Percentiles rank a stretch among this genome's conserved stretches.
Conservation (phyloP, 768 basidiomycete genomes). For the Amanita muscaria region DNA sequence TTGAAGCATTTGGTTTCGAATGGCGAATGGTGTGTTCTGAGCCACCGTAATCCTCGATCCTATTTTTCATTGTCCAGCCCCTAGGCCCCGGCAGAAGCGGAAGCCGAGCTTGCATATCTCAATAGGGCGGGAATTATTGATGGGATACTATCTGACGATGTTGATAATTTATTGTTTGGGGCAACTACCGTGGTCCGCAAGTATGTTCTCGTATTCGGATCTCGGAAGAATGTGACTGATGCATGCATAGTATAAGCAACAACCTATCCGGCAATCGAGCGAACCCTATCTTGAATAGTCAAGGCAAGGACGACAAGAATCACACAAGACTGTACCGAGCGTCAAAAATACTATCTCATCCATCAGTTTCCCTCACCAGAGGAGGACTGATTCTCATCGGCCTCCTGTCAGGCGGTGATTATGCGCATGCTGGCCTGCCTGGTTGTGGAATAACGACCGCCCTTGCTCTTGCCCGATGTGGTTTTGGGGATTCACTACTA, state of each 20-base stretch:
- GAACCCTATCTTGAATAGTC: conserved; percentile 53
- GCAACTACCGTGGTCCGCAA: conserved; percentile 79
- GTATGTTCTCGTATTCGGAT: conserved; percentile 31
- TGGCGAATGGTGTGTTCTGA: conserved; percentile 48
- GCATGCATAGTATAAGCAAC: conserved; percentile 58
- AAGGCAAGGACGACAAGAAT: conserved; percentile 68
- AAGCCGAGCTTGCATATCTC: conserved; percentile 86
- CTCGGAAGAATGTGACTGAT: too few relatives aligned
- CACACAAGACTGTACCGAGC: conserved; percentile 43
- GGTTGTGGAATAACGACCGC: conserved; percentile 67
- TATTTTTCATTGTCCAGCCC: conserved; percentile 21
- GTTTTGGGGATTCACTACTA: conserved; percentile 65
- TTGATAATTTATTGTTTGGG: conserved; percentile 88
- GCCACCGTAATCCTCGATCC: conserved; percentile 12
- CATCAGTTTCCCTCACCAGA: conserved; percentile 41
- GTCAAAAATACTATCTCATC: conserved; percentile 31
- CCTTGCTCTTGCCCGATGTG: conserved; percentile 70
- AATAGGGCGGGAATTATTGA: conserved; percentile 79
- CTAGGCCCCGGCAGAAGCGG: conserved; percentile 89
- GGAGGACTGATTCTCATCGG: conserved; percentile 79
- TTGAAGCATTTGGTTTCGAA: conserved; percentile 74
- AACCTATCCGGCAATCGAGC: conserved; percentile 65
- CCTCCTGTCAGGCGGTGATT: conserved; percentile 86
- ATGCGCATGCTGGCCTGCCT: conserved; percentile 60
- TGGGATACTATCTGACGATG: conserved; percentile 86